phyloP scores from a whole-genome alignment of 2,329 filamentous ascomycete species.

The Sarocladium oryzae region DNA sequence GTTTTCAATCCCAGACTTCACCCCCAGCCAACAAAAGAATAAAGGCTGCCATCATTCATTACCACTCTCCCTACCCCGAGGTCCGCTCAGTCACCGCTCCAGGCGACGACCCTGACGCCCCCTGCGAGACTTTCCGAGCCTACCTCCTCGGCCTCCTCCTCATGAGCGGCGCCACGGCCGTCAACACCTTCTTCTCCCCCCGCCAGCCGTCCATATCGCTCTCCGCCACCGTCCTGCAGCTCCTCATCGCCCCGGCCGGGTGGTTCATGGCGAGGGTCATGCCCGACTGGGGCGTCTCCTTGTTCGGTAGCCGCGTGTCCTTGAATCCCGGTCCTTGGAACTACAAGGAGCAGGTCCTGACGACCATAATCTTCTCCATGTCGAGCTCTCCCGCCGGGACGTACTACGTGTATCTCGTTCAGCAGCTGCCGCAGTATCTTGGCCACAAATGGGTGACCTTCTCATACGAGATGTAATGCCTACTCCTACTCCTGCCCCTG shows the following conservation, averaged over 20 bases:
- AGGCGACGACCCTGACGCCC: conserved; percentile 26
- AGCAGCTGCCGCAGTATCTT: conserved; percentile 27
- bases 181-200: conserved; percentile 26
- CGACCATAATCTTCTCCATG: conserved; percentile 52
- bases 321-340: conserved; percentile 50
- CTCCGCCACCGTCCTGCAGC: conserved; percentile 35
- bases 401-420: conserved; percentile 40
- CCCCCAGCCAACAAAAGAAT: too few relatives aligned
- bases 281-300: conserved; percentile 37
- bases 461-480: conserved; percentile 35
- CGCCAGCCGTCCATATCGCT: conserved; percentile 26
- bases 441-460: conserved; percentile 16
- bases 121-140: conserved; percentile 34
- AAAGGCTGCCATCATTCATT: conserved; percentile 32
- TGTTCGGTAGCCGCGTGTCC: conserved; percentile 33
- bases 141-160: conserved; percentile 36
- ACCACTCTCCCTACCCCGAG: conserved; percentile 35
- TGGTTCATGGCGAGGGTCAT: conserved; percentile 35
- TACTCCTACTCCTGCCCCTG: too few relatives aligned
- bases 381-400: conserved; percentile 39
- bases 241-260: conserved; percentile 40
- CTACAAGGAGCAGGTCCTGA: conserved; percentile 55
- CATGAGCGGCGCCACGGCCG: conserved; percentile 11
- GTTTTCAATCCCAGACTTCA: too few relatives aligned
- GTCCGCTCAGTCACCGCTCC: conserved; percentile 34